These are phyloP conservation scores for Porosira glacialis DNA, from an alignment of 352 stramenopile species.

Conservation along the genomic window DNA sequence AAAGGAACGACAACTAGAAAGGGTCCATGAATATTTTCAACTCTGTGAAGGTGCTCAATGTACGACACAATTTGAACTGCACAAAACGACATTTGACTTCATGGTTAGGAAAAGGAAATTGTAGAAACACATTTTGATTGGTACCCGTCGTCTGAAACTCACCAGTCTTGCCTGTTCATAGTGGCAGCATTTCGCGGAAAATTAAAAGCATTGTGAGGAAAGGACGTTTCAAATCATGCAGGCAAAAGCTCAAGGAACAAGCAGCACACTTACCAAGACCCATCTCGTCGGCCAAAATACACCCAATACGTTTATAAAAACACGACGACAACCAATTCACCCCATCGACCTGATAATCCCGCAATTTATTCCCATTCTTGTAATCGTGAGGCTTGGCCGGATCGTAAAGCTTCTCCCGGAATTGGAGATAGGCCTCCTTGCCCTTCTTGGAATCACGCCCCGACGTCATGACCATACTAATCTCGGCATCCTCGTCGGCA, in stretches of 20 bases:
- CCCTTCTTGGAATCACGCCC: conserved; percentile 72
- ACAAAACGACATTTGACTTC: too few species aligned
- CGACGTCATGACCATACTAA: conserved; percentile 60
- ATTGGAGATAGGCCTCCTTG: conserved; percentile 76
- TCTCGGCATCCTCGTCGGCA: conserved; percentile 66
- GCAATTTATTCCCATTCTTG: conserved; percentile 86
- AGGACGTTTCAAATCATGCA: neutral
- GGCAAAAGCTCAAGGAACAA: conserved; percentile 2
- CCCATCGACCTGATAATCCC: conserved; percentile 98
- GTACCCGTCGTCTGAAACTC: too few species aligned
- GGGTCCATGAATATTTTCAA: conserved; percentile 89
- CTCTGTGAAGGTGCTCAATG: conserved; percentile 92
- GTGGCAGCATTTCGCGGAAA: neutral
- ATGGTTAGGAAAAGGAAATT: too few species aligned
- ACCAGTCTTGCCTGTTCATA: too few species aligned
- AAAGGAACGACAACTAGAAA: conserved; percentile 90
- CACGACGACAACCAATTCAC: conserved; percentile 99
- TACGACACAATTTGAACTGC: conserved; percentile 92
- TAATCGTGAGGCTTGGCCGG: conserved; percentile 77
- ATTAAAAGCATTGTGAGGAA: neutral
- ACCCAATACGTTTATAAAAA: conserved; percentile 94
- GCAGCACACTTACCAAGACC: conserved; percentile 39
- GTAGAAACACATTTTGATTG: too few species aligned
- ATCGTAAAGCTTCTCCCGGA: conserved; percentile 81
- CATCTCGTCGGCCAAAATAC: conserved; percentile 99